Base-by-base conservation (phyloP, 2,329 filamentous ascomycete genomes). In the Nemania serpens region DNA sequence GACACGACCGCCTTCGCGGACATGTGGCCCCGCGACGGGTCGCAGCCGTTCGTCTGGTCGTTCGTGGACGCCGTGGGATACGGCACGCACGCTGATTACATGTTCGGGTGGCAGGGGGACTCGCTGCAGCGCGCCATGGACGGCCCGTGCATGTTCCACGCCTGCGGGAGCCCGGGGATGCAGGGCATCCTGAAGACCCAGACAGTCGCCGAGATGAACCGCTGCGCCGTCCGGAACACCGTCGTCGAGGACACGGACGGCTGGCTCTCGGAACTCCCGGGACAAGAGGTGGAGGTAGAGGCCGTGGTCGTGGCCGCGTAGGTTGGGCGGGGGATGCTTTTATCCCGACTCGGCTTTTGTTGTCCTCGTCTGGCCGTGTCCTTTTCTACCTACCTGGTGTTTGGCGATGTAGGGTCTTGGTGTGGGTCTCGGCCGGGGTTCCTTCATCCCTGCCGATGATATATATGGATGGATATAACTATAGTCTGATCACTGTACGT, bases 1-100 rank as follows among this genome's bases (percentile, higher is more conserved):
- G 73, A 79, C 53, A 77, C 76, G 17, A 69, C 72, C 3, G 67
- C 65, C 37, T 79, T 78, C 66, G 74, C 74, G 59, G 67, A 73
- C 69, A 68, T 77, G 49, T 74, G 75, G 75, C 70, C 70, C 11
- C 67, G 69, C 51, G 73, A 75, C 66, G 74, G 73, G 22, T 70
- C 68, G 10, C 68, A 73, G 52, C 72, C 71, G 3, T 74, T 75
- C 37, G 68, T 69, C 1, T 66, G 68, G 43, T 73, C 68, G 56
- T 72, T 68, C 61, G 66, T 68, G 51, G 72, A 74, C 45, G 63
- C 67, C 42, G 72, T 34, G 33, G 76, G 76, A 2, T 76, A 70
- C 55, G 75, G 75, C 4, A 75, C 73, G 10, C 75, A 77, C 58
- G 76, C 74, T 7, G 76, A 78, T 61, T 78, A 78, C 63, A 66